Evolutionary conservation across 768 basidiomycete species (phyloP), one percentile per base, ranked within the genome.

Genomic region (Leccinum olivaceopallidum): DNA sequence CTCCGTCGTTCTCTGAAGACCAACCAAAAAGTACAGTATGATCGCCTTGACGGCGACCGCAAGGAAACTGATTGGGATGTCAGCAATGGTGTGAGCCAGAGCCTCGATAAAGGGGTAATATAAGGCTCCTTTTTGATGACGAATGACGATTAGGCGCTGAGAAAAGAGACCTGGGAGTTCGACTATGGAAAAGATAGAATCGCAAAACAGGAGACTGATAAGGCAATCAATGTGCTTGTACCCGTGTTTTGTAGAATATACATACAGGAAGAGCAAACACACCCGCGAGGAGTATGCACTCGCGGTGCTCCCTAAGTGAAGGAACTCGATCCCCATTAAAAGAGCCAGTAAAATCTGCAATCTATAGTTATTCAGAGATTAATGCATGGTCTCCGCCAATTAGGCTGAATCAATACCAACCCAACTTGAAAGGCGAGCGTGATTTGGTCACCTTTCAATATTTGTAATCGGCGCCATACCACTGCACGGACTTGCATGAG

Each of bases 251-350:
- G 20, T 3, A 16, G 22, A 14, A 36, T n/a, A 39, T 36, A 74
- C 83, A 36, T 70, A 87, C 82, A 92, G 90, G 81, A 89, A 92
- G 20, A 94, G 76, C 24, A 88, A 79, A 74, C 91, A 87, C 44
- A 89, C 90, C 20, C 91, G 83, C 20, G 87, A 85, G 59, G 64
- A 68, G 57, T 63, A 73, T n/a, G 58, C 56, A 18, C 49, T 54
- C 4, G 83, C 81, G 34, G 66, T 70, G 47, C 68, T 63, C 0
- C 75, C 65, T 26, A 80, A 59, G 12, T 72, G 69, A 61, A 79
- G 78, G 73, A 81, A 85, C 30, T 82, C 73, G 1, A 76, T 78
- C 36, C 70, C 73, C 7, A 60, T 56, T 47, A 74, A 56, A 34
- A 73, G 13, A 1, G 56, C 65, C 37, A 68, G 66, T 13, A 71